Base-by-base conservation (phyloP, 805 yeast genomes). In the Grigorovia transvaalensis region DNA sequence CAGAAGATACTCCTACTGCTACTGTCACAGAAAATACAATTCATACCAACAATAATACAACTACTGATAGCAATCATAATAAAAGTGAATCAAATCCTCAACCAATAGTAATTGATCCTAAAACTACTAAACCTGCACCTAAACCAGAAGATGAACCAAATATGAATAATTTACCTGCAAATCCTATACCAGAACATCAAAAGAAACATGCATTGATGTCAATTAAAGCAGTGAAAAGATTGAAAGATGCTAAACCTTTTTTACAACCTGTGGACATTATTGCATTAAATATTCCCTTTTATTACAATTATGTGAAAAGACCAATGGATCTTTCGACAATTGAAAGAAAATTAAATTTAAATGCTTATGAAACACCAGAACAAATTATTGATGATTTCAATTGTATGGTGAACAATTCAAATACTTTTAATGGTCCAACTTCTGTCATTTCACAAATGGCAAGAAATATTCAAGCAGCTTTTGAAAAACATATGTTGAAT, bases 301-400 rank as follows among this genome's bases (percentile, higher is more conserved):
- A 93, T 67, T 88, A 84, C 67, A 89, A 88, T 60, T 81, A 79
- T 62, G 81, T 93, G 61, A 76, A 79, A 57, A 75, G 84, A 61
- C 99, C 99, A 43, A 93, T 93, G 97, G 98, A 91, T 67, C 73
- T 93, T 38, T 78, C 90, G 3, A 88, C 97, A 1, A 86, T 93
- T 57, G 99, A 93, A 69, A 79, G 78, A 60, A 91, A 90, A 68
- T 70, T 90, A 43, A 74, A 65, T 44, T 79, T 68, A 8, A 80
- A 81, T 62, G 90, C 88, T 1, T 93, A 90, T 68, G 84, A 77
- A 56, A 74, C 77, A 5, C 82, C 89, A 11, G 77, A 77, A 56
- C 81, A 82, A 56, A 78, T 90, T 44, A 78, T 76, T 20, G 84
- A 77, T 4, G 97, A 90, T 70, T 85, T 89, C 70, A 82, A 86